Evolutionary conservation across 164 flowering plant genomes (phyloP).

Genomic region (Tinospora cordifolia): DNA sequence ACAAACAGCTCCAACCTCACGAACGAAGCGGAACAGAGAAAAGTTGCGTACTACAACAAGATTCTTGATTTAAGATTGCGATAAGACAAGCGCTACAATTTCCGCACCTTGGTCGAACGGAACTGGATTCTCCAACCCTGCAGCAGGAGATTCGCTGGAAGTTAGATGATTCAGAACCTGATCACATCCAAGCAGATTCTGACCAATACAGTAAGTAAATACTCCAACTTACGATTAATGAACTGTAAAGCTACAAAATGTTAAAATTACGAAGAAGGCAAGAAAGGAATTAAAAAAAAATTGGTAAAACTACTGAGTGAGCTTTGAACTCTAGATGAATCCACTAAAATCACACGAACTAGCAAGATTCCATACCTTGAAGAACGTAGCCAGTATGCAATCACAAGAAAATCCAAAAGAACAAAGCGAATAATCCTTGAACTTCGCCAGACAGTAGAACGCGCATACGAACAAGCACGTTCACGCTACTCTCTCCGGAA

Average conservation of each 20-base stretch:
- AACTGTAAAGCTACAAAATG: too few relatives aligned
- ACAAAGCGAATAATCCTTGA: too few relatives aligned
- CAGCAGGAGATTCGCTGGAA: not conserved
- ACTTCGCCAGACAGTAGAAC: not conserved
- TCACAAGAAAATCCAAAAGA: too few relatives aligned
- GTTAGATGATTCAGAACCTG: not conserved
- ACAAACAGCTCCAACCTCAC: not conserved
- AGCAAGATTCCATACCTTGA: not conserved
- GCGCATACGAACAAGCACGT: not conserved
- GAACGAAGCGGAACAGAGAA: not conserved
- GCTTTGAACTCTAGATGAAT: not conserved
- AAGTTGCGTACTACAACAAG: not conserved
- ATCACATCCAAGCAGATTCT: too few relatives aligned
- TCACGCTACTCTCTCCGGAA: not conserved
- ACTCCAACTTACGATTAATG: too few relatives aligned
- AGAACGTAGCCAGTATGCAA: too few relatives aligned
- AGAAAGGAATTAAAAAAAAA: too few relatives aligned
- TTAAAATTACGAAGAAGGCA: too few relatives aligned
- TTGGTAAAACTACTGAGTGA: not conserved
- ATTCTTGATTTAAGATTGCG: too few relatives aligned
- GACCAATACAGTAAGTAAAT: too few relatives aligned
- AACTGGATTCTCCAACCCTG: not conserved
- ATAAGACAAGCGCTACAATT: too few relatives aligned
- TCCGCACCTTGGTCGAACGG: not conserved
- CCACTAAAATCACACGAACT: not conserved